Conservation (phyloP, 2,329 filamentous ascomycete species). For the Emydomyces testavorans region DNA sequence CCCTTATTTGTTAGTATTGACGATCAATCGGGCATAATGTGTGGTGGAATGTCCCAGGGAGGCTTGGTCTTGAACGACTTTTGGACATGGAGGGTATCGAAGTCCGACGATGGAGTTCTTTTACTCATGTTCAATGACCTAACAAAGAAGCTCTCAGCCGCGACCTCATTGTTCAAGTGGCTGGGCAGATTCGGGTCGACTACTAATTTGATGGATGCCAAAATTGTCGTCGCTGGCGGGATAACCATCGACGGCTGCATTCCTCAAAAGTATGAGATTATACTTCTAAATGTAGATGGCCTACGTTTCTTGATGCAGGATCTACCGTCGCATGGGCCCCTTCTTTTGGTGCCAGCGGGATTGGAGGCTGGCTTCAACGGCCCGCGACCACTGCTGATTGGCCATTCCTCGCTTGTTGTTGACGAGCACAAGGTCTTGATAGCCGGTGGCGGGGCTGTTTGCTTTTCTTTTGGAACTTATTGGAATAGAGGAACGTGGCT, state of each 20-base stretch:
- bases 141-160: slow-evolving; percentile 19
- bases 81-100: slow-evolving; percentile 52
- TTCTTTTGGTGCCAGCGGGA: slow-evolving; percentile 14
- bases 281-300: slow-evolving; percentile 28
- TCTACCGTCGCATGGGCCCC: slow-evolving; percentile 14
- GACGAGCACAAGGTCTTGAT: slow-evolving; percentile 46
- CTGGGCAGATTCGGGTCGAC: slow-evolving; percentile 43
- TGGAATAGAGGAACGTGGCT: slow-evolving; percentile 58
- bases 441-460: slow-evolving; percentile 70
- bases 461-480: slow-evolving; percentile 80
- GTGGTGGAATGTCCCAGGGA: slow-evolving; percentile 58
- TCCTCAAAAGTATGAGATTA: slow-evolving; percentile 43
- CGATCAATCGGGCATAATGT: slow-evolving; percentile 48
- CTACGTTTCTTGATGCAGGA: slow-evolving; percentile 10
- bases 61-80: slow-evolving; percentile 52
- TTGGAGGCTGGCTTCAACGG: slow-evolving; percentile 21
- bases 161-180: slow-evolving; percentile 24
- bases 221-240: slow-evolving; percentile 44
- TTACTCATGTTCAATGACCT: slow-evolving; percentile 20
- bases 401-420: slow-evolving; percentile 47
- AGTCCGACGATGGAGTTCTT: slow-evolving; percentile 25
- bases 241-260: slow-evolving; percentile 32
- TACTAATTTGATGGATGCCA: slow-evolving; percentile 35
- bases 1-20: slow-evolving; percentile 37
- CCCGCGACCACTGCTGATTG: slow-evolving; percentile 57